Conservation (phyloP, 75 land plant species). For the Pinus albicaulis region DNA sequence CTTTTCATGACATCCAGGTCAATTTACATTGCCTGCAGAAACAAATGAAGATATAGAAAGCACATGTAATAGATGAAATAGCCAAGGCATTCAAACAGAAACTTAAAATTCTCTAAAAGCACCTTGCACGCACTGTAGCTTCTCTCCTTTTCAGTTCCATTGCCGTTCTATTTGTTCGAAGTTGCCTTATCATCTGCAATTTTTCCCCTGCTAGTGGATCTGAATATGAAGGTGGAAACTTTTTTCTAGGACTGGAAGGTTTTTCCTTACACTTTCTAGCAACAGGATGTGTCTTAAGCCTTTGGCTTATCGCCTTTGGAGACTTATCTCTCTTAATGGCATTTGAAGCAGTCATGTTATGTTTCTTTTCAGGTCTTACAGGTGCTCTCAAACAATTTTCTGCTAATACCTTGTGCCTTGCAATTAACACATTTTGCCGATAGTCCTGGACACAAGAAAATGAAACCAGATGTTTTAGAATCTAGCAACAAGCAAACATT, state of each 20-base stretch:
- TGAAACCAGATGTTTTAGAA: neutral
- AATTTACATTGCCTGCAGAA: neutral
- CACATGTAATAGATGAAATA: neutral
- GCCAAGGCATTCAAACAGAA: neutral
- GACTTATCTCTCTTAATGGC: conserved; percentile 12
- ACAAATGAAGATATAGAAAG: neutral
- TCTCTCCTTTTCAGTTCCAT: conserved; percentile 60
- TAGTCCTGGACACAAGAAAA: conserved; percentile 49
- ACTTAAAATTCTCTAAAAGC: conserved; percentile 8
- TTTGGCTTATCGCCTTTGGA: neutral
- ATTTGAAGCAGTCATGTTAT: neutral
- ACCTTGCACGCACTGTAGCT: conserved; percentile 82
- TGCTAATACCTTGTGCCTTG: conserved; percentile 3
- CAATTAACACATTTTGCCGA: conserved; percentile 51
- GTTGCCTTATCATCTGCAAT: conserved; percentile 74
- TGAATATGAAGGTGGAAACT: conserved; percentile 33
- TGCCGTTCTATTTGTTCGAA: conserved; percentile 49
- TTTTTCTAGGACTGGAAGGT: conserved; percentile 16
- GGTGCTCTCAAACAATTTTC: conserved; percentile 40
- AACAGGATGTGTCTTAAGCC: neutral
- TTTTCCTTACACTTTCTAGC: conserved; percentile 9
- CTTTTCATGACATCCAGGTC: neutral
- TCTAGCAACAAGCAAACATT: neutral
- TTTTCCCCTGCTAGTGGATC: conserved; percentile 72
- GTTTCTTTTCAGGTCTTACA: conserved; percentile 23